These are phyloP conservation scores for Myotisia sp. DNA, from an alignment of 2,329 filamentous ascomycete genomes.

Conservation along the genomic window DNA sequence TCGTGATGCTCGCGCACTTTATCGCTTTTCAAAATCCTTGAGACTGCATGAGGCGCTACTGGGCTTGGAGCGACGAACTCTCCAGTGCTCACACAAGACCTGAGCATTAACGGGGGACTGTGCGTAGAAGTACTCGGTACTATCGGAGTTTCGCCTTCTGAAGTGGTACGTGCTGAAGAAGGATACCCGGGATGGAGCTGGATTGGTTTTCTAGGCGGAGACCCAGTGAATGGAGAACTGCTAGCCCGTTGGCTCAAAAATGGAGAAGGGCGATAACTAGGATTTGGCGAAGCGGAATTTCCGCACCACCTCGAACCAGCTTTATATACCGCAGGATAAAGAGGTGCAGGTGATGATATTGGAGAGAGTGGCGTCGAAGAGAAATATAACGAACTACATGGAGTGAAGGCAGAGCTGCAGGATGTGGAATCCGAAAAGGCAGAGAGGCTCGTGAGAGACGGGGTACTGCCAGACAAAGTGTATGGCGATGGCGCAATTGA, in stretches of 20 bases:
- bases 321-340: conserved; percentile 2
- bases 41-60: conserved; percentile 3
- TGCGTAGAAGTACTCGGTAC: neutral
- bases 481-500: conserved; percentile 58
- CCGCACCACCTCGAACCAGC: neutral
- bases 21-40: conserved; percentile 55
- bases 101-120: neutral
- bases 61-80: neutral
- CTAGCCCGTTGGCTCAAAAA: conserved; percentile 4
- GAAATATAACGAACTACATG: conserved; percentile 51
- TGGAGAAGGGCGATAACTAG: conserved; percentile 12
- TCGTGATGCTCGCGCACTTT: conserved; percentile 48
- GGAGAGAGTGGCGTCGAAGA: conserved; percentile 58
- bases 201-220: neutral
- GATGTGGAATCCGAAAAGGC: conserved; percentile 59
- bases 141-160: neutral
- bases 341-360: conserved; percentile 28
- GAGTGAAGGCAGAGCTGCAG: conserved; percentile 41
- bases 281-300: conserved; percentile 48
- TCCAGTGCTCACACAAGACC: neutral
- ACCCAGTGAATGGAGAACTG: neutral
- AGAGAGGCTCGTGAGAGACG: conserved; percentile 52
- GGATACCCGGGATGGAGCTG: neutral
- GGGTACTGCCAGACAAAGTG: conserved; percentile 49
- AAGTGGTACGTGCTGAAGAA: neutral